phyloP scores from a whole-genome alignment of 352 stramenopile genomes.

The Phytophthora pisi region DNA sequence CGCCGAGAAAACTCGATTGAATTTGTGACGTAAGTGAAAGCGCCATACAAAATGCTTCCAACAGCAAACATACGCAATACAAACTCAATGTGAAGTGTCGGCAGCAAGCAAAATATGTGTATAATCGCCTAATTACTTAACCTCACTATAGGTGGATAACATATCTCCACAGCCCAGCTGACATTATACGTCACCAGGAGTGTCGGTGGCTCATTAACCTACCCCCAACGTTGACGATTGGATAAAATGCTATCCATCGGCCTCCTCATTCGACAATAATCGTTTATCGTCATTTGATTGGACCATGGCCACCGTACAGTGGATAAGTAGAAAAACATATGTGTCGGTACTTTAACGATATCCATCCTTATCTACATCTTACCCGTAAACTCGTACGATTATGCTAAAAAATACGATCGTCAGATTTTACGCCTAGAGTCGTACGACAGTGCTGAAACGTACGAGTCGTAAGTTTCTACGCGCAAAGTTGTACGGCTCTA shows the following conservation, averaged over 20 bases:
- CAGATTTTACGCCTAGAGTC: background rate
- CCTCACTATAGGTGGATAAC: no score
- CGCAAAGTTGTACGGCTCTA: background rate
- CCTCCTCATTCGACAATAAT: no score
- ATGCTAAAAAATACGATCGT: background rate
- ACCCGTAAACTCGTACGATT: background rate
- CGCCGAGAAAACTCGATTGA: no score
- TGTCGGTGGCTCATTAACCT: background rate
- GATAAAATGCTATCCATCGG: background rate
- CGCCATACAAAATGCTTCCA: no score
- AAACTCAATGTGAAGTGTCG: no score
- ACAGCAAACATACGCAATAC: no score
- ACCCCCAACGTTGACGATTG: background rate
- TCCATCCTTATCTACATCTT: background rate
- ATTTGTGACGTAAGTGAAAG: no score
- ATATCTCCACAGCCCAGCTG: no score
- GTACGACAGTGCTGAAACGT: background rate
- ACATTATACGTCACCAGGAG: background rate
- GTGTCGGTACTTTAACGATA: background rate
- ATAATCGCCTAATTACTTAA: no score
- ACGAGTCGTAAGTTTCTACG: background rate
- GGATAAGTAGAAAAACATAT: background rate
- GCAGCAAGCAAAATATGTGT: no score
- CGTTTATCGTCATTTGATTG: background rate
- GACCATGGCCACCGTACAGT: background rate